These are phyloP conservation scores for Colletotrichum sp. DNA, from an alignment of 2,329 filamentous ascomycete genomes.

Conservation along the genomic window DNA sequence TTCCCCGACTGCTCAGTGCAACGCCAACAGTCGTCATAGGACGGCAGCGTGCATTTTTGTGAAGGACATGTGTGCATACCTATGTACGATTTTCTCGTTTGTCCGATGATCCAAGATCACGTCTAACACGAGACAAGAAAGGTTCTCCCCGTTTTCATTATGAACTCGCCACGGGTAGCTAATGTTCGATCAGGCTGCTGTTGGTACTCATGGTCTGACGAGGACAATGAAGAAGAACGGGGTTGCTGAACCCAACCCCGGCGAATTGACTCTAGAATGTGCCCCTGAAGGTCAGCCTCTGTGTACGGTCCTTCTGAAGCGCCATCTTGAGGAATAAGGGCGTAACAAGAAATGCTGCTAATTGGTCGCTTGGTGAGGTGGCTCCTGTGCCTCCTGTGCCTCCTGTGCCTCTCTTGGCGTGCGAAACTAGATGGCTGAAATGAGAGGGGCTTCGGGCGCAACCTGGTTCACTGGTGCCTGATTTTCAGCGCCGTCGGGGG, in stretches of 20 bases:
- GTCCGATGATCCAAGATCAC: neutral
- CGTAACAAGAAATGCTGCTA: neutral
- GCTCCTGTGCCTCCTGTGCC: neutral
- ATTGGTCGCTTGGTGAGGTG: neutral
- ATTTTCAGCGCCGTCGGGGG: neutral
- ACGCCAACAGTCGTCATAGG: neutral
- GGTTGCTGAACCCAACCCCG: neutral
- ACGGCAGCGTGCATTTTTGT: neutral
- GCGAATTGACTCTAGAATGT: neutral
- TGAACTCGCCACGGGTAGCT: neutral
- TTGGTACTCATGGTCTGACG: neutral
- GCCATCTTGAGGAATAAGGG: neutral
- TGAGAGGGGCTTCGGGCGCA: neutral
- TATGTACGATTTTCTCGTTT: neutral
- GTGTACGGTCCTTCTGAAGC: neutral
- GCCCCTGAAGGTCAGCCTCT: neutral
- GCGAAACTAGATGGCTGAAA: neutral
- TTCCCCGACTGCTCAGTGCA: neutral
- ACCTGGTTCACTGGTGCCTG: neutral
- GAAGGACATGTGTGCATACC: neutral
- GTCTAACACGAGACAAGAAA: neutral
- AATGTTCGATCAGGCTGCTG: neutral
- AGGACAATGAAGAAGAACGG: neutral
- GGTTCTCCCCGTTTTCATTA: neutral
- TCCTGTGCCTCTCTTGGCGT: neutral